Evolutionary conservation across 202 grass and related monocot species (phyloP).

Genomic region (Zoysia matrella): DNA sequence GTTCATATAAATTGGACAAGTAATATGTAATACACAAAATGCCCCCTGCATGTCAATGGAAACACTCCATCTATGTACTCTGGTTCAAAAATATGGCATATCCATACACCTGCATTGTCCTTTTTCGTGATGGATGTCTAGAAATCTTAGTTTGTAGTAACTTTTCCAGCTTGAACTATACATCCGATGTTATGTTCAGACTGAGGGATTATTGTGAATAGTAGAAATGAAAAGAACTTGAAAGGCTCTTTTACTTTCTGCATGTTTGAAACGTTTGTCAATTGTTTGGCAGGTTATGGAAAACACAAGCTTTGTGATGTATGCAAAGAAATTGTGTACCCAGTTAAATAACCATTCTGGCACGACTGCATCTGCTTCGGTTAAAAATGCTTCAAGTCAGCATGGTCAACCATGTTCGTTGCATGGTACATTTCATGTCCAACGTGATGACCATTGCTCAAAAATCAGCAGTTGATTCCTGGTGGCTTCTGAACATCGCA

Average conservation of each 20-base stretch:
- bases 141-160: conserved; percentile 1
- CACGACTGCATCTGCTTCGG: conserved; percentile 53
- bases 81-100: conserved; percentile 4
- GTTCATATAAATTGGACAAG: neutral
- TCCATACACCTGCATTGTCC: neutral
- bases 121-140: conserved; percentile 2
- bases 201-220: neutral
- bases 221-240: neutral
- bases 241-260: conserved; percentile 14
- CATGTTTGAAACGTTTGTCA: conserved; percentile 28
- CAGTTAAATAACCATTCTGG: conserved; percentile 62
- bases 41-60: conserved; percentile 19
- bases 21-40: conserved; percentile 9
- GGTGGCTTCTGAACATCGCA: conserved; percentile 37
- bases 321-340: conserved; percentile 73
- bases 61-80: conserved; percentile 6
- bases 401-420: conserved; percentile 38
- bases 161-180: neutral
- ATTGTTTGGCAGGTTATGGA: conserved; percentile 63
- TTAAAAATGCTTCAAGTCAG: conserved; percentile 40
- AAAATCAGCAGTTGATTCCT: conserved; percentile 36
- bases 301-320: conserved; percentile 72
- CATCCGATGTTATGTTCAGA: neutral
- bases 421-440: conserved; percentile 11
- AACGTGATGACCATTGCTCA: conserved; percentile 25